These are phyloP conservation scores for Diaporthe citrichinensis DNA, from an alignment of 2,329 filamentous ascomycete genomes.

Conservation along the genomic window DNA sequence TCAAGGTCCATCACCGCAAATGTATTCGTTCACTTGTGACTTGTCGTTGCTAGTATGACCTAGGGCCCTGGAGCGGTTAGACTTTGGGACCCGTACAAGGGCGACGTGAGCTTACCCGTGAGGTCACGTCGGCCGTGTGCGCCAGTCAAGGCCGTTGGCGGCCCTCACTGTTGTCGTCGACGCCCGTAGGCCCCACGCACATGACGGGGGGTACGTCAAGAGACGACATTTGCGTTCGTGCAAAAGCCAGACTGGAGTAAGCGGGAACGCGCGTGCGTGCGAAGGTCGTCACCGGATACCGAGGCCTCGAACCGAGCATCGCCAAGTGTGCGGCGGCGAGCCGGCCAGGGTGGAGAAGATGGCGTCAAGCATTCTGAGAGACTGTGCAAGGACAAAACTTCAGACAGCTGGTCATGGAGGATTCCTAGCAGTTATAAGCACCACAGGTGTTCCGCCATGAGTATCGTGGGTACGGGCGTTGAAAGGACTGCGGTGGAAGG, in stretches of 20 bases:
- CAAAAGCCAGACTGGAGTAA: not conserved
- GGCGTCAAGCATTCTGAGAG: not conserved
- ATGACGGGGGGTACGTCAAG: not conserved
- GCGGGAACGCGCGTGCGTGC: not conserved
- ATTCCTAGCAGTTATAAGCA: not conserved
- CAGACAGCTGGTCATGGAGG: not conserved
- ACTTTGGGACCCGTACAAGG: not conserved
- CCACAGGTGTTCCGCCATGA: not conserved
- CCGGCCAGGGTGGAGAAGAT: not conserved
- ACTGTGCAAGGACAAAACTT: not conserved
- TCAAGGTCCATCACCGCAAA: not conserved
- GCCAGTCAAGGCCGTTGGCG: not conserved
- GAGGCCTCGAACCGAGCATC: conserved; percentile 6
- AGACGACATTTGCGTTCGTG: not conserved
- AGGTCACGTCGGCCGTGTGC: not conserved
- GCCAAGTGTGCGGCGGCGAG: not conserved
- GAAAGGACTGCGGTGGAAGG: conserved; percentile 17
- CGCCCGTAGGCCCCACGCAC: not conserved
- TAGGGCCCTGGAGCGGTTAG: conserved; percentile 14
- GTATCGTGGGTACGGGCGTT: not conserved
- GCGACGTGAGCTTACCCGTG: conserved; percentile 27
- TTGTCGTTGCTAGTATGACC: not conserved
- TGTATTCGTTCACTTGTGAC: not conserved
- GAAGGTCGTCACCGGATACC: conserved; percentile 2
- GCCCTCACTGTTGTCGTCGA: no score